Conservation (phyloP, 345 rosid species). For the Gynandropsis gynandra region DNA sequence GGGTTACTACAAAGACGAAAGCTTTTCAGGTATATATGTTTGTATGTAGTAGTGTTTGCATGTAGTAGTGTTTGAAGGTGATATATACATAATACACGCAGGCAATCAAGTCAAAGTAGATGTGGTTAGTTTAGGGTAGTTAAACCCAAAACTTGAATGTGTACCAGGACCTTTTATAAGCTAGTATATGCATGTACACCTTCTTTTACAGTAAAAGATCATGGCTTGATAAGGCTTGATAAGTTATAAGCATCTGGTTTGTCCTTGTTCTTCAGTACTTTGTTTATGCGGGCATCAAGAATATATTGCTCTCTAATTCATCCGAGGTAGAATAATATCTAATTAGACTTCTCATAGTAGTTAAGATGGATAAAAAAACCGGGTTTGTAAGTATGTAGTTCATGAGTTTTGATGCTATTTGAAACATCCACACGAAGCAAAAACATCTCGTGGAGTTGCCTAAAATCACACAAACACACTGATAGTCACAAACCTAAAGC, state of each 20-base stretch:
- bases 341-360: too few species aligned
- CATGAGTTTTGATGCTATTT: too few species aligned
- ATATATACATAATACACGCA: not conserved
- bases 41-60: not conserved
- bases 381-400: too few species aligned
- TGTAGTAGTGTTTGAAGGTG: conserved; percentile 7
- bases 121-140: conserved; percentile 8
- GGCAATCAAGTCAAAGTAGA: conserved; percentile 4
- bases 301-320: too few species aligned
- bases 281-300: too few species aligned
- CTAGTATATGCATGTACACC: conserved; percentile 22
- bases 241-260: too few species aligned
- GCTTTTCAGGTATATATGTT: conserved; percentile 23
- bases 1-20: conserved; percentile 13
- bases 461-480: conserved; percentile 11
- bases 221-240: too few species aligned
- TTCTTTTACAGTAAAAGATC: not conserved
- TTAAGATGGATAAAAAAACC: too few species aligned
- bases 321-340: too few species aligned
- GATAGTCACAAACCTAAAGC: too few species aligned
- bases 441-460: not conserved
- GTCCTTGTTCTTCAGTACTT: too few species aligned
- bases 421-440: not conserved
- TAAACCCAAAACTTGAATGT: conserved; percentile 18
- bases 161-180: conserved; percentile 15